Percentiles rank a stretch among this genome's conserved stretches.
These are phyloP conservation scores for Beverwykella pulmonaria DNA, from an alignment of 495 filamentous ascomycete species.

Conservation along the genomic window DNA sequence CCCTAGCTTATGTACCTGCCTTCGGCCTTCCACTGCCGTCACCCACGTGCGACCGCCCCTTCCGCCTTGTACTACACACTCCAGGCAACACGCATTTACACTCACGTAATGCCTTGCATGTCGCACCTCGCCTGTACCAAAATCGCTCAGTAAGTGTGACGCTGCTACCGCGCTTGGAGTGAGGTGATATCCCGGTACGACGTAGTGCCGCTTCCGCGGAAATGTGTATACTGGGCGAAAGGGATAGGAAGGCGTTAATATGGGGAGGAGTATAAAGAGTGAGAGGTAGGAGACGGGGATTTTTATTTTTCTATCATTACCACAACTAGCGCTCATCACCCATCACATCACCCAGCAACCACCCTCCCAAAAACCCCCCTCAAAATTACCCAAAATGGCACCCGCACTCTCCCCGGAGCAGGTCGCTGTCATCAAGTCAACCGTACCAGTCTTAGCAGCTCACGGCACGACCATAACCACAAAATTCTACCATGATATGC, in stretches of 20 bases:
- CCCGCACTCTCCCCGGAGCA: slow-evolving; percentile 41
- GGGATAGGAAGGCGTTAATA: not conserved
- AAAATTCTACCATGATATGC: slow-evolving; percentile 69
- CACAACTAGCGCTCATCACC: not conserved
- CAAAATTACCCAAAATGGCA: slow-evolving; percentile 19
- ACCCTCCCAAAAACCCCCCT: too few species aligned
- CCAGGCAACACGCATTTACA: too few species aligned
- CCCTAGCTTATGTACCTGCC: too few species aligned
- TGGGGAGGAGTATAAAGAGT: not conserved
- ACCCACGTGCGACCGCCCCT: too few species aligned
- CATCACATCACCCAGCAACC: not conserved
- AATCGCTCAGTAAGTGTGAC: too few species aligned
- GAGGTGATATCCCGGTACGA: not conserved
- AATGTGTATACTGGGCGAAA: not conserved
- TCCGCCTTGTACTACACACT: too few species aligned
- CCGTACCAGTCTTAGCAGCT: slow-evolving; percentile 63
- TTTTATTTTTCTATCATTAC: not conserved
- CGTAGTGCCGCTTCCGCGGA: not conserved
- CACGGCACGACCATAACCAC: slow-evolving; percentile 68
- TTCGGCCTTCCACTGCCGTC: too few species aligned
- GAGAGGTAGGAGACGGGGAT: too few species aligned
- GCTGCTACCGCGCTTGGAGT: not conserved
- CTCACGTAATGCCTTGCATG: too few species aligned
- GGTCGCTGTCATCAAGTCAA: slow-evolving; percentile 59
- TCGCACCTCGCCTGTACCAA: too few species aligned